These are phyloP conservation scores for Phytophthora hibernalis DNA, from an alignment of 352 stramenopile species.

Conservation along the genomic window DNA sequence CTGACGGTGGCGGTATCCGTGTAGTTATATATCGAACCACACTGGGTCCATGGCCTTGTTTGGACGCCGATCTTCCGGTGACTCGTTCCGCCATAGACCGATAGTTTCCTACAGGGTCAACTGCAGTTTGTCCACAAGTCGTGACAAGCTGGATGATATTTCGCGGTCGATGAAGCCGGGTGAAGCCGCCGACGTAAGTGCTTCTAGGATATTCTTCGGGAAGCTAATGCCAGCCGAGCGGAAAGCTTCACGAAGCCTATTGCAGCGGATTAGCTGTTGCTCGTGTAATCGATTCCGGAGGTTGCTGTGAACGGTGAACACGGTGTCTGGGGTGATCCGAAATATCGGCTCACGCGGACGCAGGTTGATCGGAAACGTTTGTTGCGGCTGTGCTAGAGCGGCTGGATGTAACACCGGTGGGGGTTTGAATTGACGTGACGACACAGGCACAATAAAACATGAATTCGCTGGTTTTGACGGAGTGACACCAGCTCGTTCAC, in stretches of 20 bases:
- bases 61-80: not conserved
- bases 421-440: too few species aligned
- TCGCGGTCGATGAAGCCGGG: not conserved
- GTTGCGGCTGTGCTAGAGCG: not conserved
- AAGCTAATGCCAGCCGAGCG: not conserved
- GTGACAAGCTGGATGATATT: not conserved
- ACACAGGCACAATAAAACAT: too few species aligned
- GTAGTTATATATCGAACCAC: slow-evolving; percentile 5
- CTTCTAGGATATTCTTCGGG: not conserved
- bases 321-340: not conserved
- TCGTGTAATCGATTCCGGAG: slow-evolving; percentile 4
- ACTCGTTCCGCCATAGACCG: slow-evolving; percentile 6
- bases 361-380: not conserved
- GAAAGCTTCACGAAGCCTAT: too few species aligned
- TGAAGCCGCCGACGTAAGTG: too few species aligned
- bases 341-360: not conserved
- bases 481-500: too few species aligned
- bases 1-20: not conserved
- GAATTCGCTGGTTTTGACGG: too few species aligned
- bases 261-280: slow-evolving; percentile 10
- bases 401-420: too few species aligned
- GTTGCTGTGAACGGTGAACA: not conserved
- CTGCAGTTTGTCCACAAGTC: not conserved
- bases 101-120: not conserved
- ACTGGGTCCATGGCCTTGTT: slow-evolving; percentile 3